Conservation (phyloP, 2,329 filamentous ascomycete genomes). For the Colletotrichum acutatum region DNA sequence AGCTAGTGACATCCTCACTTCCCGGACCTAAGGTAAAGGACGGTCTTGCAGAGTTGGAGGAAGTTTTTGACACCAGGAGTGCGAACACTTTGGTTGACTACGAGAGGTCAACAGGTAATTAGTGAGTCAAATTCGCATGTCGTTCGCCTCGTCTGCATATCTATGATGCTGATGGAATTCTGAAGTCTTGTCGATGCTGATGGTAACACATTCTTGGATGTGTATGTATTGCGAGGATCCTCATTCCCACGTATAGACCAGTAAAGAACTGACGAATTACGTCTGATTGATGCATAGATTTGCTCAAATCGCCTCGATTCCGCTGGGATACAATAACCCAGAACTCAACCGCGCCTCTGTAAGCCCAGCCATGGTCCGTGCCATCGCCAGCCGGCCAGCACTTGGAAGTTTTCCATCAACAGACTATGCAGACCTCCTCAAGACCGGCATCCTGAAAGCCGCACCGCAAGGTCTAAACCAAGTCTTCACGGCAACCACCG, state of each 20-base stretch:
- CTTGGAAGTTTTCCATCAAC: slow-evolving; percentile 90
- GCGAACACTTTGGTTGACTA: slow-evolving; percentile 87
- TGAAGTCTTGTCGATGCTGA: slow-evolving; percentile 71
- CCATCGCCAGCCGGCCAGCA: slow-evolving; percentile 88
- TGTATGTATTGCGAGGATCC: slow-evolving; percentile 56
- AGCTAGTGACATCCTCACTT: slow-evolving; percentile 67
- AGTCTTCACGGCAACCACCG: slow-evolving; percentile 90
- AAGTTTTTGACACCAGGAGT: slow-evolving; percentile 87
- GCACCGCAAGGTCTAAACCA: slow-evolving; percentile 87
- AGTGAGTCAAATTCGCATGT: slow-evolving; percentile 45
- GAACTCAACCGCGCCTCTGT: slow-evolving; percentile 75
- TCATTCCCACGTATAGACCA: background rate
- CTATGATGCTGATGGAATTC: too few relatives aligned
- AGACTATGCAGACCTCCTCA: slow-evolving; percentile 84
- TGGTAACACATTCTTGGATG: slow-evolving; percentile 77
- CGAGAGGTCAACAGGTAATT: slow-evolving; percentile 81
- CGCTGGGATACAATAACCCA: slow-evolving; percentile 92
- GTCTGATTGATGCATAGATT: slow-evolving; percentile 61
- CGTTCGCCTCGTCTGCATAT: too few relatives aligned
- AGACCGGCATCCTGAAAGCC: slow-evolving; percentile 82
- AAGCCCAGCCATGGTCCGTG: slow-evolving; percentile 81
- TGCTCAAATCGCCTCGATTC: slow-evolving; percentile 92
- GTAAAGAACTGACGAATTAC: background rate
- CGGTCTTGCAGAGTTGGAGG: slow-evolving; percentile 75
- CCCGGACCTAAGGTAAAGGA: slow-evolving; percentile 81